phyloP scores from a whole-genome alignment of 768 basidiomycete genomes.

The Fibroporia radiculosa region DNA sequence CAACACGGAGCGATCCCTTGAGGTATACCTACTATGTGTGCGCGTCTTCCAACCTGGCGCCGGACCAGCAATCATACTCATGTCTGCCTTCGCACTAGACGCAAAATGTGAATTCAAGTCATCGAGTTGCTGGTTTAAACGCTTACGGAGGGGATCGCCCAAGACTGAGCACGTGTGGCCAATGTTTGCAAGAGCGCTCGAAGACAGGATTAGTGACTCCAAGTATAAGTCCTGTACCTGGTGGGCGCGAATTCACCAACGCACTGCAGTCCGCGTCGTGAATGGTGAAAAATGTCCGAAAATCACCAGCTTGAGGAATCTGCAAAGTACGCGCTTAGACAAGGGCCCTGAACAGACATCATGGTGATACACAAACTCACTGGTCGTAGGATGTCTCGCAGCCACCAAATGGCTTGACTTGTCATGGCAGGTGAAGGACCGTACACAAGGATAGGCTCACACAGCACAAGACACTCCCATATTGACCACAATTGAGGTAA shows the following conservation, averaged over 20 bases:
- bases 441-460: constrained; percentile 84
- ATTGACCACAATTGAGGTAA: constrained; percentile 69
- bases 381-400: constrained; percentile 80
- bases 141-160: constrained; percentile 43
- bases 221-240: constrained; percentile 65
- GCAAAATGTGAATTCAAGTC: neutral
- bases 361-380: constrained; percentile 33
- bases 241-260: constrained; percentile 78
- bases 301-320: constrained; percentile 80
- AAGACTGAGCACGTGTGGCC: constrained; percentile 78
- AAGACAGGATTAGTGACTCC: constrained; percentile 90
- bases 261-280: constrained; percentile 79
- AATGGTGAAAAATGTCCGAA: constrained; percentile 93
- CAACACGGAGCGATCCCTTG: constrained; percentile 72
- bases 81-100: neutral
- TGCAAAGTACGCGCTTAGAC: constrained; percentile 21
- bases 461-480: constrained; percentile 91
- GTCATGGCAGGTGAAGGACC: constrained; percentile 72
- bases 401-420: constrained; percentile 88
- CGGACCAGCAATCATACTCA: constrained; percentile 33
- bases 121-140: neutral
- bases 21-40: constrained; percentile 76
- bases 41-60: constrained; percentile 69
- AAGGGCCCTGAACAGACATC: neutral
- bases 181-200: constrained; percentile 69